Evolutionary conservation across 2,329 filamentous ascomycete species (phyloP).

Genomic region (Colletotrichum viniferum): DNA sequence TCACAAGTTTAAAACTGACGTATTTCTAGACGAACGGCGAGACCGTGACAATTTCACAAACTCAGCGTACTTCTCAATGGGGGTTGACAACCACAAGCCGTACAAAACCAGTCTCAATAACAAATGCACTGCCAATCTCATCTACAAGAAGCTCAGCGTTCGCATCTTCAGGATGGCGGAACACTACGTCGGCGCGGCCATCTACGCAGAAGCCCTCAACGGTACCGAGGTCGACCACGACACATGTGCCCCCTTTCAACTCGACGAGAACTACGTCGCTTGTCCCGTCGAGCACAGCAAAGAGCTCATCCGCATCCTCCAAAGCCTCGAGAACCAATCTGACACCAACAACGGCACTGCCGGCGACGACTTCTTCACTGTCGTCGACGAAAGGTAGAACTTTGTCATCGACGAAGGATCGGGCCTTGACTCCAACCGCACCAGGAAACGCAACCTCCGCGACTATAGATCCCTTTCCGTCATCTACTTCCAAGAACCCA

Average conservation of each 20-base stretch:
- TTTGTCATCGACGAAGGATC: neutral
- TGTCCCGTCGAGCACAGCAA: neutral
- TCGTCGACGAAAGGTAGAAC: no score
- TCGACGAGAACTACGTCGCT: neutral
- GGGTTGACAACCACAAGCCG: neutral
- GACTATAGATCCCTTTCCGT: neutral
- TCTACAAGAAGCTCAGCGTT: neutral
- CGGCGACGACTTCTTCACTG: neutral
- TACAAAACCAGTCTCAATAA: neutral
- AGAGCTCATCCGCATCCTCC: neutral
- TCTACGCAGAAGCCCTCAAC: neutral
- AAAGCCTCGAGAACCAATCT: neutral
- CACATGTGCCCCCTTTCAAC: neutral
- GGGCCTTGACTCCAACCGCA: neutral
- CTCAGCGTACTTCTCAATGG: neutral
- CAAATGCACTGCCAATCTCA: neutral
- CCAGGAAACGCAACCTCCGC: neutral
- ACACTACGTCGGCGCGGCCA: neutral
- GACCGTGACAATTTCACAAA: accelerated
- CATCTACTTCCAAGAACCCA: neutral
- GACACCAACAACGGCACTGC: neutral
- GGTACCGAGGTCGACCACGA: neutral
- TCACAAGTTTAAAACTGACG: neutral
- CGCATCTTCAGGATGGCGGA: neutral
- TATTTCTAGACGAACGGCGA: neutral